Evolutionary conservation across 257 asterid genomes (phyloP), one percentile per base, ranked within the genome.

Genomic region (Rehmannia glutinosa): DNA sequence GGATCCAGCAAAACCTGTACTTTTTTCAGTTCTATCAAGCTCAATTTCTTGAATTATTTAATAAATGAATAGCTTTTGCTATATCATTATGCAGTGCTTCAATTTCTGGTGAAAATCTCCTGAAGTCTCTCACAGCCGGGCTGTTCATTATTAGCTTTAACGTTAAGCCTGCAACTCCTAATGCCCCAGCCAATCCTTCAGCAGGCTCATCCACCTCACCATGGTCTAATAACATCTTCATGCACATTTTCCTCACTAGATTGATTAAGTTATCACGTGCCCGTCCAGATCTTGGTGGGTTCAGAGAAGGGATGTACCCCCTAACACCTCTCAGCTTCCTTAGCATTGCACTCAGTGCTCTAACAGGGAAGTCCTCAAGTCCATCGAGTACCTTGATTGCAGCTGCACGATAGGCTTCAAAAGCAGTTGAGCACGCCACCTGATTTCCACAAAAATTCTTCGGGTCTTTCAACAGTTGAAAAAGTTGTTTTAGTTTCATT

Each of bases 61-160:
- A 36, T 32, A 82, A 59, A 68, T 71, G 68, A 62, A 88, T 80
- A 77, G 91, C 90, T 82, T 73, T 87, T 17, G 82, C 81, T 69
- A 93, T 86, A 47, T 82, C 85, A 70, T 75, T 78, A 68, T 93
- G 96, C 73, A 93, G 77, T n/a, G 82, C 87, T 73, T 74, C 89
- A 24, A 79, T 70, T 75, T 86, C 85, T 3, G 90, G 87, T 43
- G 96, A 79, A 70, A 86, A 79, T 38, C 61, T 78, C 43, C 78
- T 75, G 56, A 93, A 87, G 52, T 80, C 84, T 15, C 35, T 61
- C 17, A 72, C 73, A 46, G 27, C 72, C 1, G 86, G 77, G 66
- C 39, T 36, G 54, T 82, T 71, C 63, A 72, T 71, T 65, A 77
- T 64, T 58, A 83, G 78, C 77, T 84, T 88, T 64, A 82, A 59